Evolutionary conservation across 371 early-diverging fungal species (phyloP).

Genomic region (Lichtheimia ramosa): DNA sequence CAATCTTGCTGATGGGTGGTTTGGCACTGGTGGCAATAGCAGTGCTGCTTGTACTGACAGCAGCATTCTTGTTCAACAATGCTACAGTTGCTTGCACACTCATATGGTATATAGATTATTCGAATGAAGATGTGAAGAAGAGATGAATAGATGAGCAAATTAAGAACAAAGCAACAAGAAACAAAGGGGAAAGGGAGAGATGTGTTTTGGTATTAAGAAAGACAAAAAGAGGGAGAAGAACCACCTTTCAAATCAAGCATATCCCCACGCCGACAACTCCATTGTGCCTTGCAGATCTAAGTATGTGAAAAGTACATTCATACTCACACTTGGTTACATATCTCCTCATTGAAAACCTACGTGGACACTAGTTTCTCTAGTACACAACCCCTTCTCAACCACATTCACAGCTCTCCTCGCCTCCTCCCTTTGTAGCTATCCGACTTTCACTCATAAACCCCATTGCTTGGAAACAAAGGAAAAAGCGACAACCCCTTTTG

Average conservation of each 20-base stretch:
- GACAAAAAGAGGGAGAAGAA: not conserved
- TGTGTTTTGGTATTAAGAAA: not conserved
- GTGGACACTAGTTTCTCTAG: not conserved
- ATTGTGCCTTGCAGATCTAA: not conserved
- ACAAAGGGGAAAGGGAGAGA: not conserved
- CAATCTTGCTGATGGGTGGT: not conserved
- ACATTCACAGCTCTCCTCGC: not conserved
- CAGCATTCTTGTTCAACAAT: constrained; percentile 27
- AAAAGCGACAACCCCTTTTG: too few species aligned
- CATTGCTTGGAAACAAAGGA: too few species aligned
- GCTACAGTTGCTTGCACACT: constrained; percentile 45
- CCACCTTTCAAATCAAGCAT: not conserved
- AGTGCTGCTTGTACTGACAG: not conserved
- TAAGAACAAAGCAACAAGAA: not conserved
- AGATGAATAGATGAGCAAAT: too few species aligned
- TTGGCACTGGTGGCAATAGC: not conserved
- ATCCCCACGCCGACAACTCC: not conserved
- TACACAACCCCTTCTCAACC: not conserved
- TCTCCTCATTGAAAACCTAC: not conserved
- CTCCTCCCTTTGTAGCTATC: too few species aligned
- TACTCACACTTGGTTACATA: too few species aligned
- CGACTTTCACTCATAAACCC: too few species aligned
- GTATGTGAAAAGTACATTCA: too few species aligned
- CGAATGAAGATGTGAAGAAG: constrained; percentile 1
- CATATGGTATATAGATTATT: constrained; percentile 18